Evolutionary conservation across 2,329 filamentous ascomycete species (phyloP).

Genomic region (Ophiostoma piceae): DNA sequence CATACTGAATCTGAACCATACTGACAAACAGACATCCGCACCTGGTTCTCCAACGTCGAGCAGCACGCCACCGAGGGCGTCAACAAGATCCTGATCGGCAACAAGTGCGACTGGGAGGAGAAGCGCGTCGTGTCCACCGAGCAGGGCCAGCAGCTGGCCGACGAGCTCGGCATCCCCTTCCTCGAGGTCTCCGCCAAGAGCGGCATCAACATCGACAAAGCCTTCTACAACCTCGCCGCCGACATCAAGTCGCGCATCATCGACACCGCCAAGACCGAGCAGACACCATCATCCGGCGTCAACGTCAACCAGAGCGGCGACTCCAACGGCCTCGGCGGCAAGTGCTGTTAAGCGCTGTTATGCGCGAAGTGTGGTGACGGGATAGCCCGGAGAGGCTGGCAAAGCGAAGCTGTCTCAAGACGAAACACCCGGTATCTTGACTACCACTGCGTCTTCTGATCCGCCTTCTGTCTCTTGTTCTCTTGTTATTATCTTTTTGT

Average conservation of each 20-base stretch:
- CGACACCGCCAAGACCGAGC: conserved; percentile 78
- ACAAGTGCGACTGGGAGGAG: conserved; percentile 99
- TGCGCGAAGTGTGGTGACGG: background rate
- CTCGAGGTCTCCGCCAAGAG: conserved; percentile 97
- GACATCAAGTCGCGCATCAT: conserved; percentile 99
- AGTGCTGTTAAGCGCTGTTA: conserved; percentile 62
- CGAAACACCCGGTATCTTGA: background rate
- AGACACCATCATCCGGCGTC: conserved; percentile 53
- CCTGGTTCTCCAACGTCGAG: conserved; percentile 98
- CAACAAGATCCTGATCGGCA: conserved; percentile 99
- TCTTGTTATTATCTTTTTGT: conserved; percentile 15
- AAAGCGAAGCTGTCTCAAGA: background rate
- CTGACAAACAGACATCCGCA: conserved; percentile 73
- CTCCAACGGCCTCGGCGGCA: conserved; percentile 53
- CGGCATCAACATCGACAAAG: conserved; percentile 99
- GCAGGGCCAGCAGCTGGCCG: conserved; percentile 84
- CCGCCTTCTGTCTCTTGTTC: conserved; percentile 3
- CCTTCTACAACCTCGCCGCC: conserved; percentile 88
- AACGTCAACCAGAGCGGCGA: conserved; percentile 59
- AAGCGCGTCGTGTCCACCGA: conserved; percentile 92
- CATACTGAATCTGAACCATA: too few relatives aligned
- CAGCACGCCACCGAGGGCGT: conserved; percentile 97
- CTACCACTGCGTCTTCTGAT: background rate
- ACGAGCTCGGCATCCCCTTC: conserved; percentile 96
- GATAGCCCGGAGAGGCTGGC: background rate